Evolutionary conservation across 805 yeast genomes (phyloP), one percentile per base, ranked within the genome.

Genomic region (Cyberlindnera petersonii): DNA sequence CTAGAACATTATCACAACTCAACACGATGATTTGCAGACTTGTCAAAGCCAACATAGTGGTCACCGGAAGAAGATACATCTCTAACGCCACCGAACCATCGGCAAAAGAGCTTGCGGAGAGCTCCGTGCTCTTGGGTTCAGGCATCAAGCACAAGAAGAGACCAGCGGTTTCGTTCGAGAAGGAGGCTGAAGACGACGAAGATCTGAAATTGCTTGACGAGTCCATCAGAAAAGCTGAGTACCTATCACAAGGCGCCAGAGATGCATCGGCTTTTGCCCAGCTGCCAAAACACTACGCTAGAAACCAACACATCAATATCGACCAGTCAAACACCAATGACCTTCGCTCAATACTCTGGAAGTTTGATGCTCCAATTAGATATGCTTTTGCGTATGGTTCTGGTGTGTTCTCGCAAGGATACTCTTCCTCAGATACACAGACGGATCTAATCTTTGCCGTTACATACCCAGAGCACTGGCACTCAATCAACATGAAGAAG

Each of bases 331-430:
- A 62, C 13, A 65, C 66, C 26, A 59, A 58, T 9, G 66, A 71
- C 8, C 62, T 86, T 21, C 58, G 69, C 14, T 58, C 68, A 3
- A 69, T 83, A 3, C 52, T 82, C 26, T 61, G 74, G 61, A 64
- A 68, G 32, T 86, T 86, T 60, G 65, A 76, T 29, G 82, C 91
- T 1, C 89, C 93, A 1, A 74, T 87, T 11, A 66, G 77, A 38
- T 84, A 76, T 52, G 81, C 96, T 1, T 85, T 91, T 62, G 98
- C 97, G 0, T 91, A 91, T 60, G 98, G 98, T 2, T 84, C 95
- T 7, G 96, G 96, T 5, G 96, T 93, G 1, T 85, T 93, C 53
- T 71, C 77, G 26, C 98, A 91, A 59, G 81, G 79, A 5, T 61
- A 66, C n/a, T 40, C 55, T 4, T 49, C 57, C 9, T 56, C 59